phyloP scores from a whole-genome alignment of 257 asterid species.

The Rauvolfia tetraphylla region DNA sequence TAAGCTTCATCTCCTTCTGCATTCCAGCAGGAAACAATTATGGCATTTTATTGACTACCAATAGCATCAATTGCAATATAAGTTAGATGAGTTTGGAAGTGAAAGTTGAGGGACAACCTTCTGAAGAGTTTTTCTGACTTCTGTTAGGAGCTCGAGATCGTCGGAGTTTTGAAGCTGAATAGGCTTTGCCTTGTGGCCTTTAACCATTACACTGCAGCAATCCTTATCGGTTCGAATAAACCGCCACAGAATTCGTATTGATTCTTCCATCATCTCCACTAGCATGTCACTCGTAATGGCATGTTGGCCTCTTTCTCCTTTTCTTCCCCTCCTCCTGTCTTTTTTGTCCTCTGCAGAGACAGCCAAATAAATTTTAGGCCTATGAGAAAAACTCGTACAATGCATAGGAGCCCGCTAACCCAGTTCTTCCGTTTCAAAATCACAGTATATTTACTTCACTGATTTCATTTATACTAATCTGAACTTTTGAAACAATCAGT shows the following conservation, averaged over 20 bases:
- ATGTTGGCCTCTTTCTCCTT: slow-evolving; percentile 36
- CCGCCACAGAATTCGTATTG: slow-evolving; percentile 82
- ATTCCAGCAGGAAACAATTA: neutral
- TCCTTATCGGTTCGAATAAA: slow-evolving; percentile 79
- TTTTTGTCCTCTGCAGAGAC: slow-evolving; percentile 66
- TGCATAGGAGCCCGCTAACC: no score
- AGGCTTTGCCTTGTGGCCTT: slow-evolving; percentile 34
- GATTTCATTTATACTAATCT: no score
- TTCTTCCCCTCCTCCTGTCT: slow-evolving; percentile 43
- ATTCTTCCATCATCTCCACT: slow-evolving; percentile 86
- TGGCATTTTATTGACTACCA: no score
- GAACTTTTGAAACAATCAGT: neutral
- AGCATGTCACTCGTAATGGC: slow-evolving; percentile 63
- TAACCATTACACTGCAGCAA: slow-evolving; percentile 31
- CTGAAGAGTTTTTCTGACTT: slow-evolving; percentile 52
- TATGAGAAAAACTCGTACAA: neutral
- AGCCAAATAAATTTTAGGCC: neutral
- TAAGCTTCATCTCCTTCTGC: slow-evolving; percentile 89
- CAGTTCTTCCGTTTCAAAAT: no score
- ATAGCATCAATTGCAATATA: no score
- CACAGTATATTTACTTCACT: no score
- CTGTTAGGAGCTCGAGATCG: slow-evolving; percentile 49
- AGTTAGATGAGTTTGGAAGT: neutral
- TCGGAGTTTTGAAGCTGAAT: slow-evolving; percentile 43
- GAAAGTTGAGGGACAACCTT: slow-evolving; percentile 40